phyloP scores from a whole-genome alignment of 1,284 basidiomycete species.

The Anthracocystis panici-leucophaei region DNA sequence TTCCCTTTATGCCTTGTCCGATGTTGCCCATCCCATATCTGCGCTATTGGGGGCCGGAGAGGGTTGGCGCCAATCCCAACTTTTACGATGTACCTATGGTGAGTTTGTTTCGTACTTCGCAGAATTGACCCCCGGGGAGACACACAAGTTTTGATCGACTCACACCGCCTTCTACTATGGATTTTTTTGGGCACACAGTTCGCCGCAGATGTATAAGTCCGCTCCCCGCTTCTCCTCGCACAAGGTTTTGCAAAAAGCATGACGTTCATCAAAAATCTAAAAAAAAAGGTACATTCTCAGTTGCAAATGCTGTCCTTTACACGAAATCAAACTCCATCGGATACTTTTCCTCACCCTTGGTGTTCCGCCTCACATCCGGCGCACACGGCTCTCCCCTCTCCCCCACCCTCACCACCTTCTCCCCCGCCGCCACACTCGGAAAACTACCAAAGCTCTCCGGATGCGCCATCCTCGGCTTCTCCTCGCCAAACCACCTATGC shows the following conservation, averaged over 20 bases:
- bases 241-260: too few species aligned
- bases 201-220: constrained; percentile 5
- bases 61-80: constrained; percentile 9
- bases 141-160: neutral
- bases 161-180: neutral
- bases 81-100: constrained; percentile 37
- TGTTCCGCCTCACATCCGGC: constrained; percentile 6
- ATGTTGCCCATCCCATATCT: constrained; percentile 25
- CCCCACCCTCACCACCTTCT: constrained; percentile 72
- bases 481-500: constrained; percentile 88
- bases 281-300: neutral
- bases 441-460: constrained; percentile 97
- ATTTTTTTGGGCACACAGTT: neutral
- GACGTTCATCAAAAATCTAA: too few species aligned
- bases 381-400: constrained; percentile 9
- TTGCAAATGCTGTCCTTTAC: neutral
- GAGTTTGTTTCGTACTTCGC: too few species aligned
- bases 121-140: neutral
- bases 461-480: constrained; percentile 94
- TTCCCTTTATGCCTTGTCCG: neutral
- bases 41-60: constrained; percentile 28
- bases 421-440: constrained; percentile 95
- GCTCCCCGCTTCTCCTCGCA: too few species aligned
- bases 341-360: constrained; percentile 12
- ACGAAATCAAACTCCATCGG: constrained; percentile 39